Conservation (phyloP, 495 filamentous ascomycete species). For the Hypoxylon fragiforme region DNA sequence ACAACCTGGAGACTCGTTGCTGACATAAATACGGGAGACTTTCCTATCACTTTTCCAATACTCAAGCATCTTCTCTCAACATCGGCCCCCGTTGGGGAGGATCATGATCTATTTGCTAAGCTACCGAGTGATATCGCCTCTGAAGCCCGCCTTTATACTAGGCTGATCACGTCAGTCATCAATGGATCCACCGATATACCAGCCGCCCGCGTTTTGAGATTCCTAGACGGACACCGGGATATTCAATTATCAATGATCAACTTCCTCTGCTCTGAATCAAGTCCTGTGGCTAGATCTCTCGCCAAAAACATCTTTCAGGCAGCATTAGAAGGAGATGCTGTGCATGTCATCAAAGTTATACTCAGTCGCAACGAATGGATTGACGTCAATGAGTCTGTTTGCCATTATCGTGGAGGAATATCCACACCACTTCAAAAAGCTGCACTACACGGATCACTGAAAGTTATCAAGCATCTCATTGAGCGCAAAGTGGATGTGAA, state of each 20-base stretch:
- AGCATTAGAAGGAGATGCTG: slow-evolving; percentile 6
- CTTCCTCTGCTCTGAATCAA: background rate
- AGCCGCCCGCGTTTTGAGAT: slow-evolving; percentile 1
- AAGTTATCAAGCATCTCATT: background rate
- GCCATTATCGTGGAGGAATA: background rate
- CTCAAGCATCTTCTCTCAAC: background rate
- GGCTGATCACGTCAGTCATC: background rate
- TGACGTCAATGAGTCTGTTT: slow-evolving; percentile 7
- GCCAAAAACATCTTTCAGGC: slow-evolving; percentile 13
- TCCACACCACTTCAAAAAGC: slow-evolving; percentile 8
- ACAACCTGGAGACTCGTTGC: too few species aligned
- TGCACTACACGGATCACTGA: background rate
- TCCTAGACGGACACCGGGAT: background rate
- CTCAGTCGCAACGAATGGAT: background rate
- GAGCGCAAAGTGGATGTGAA: slow-evolving; percentile 4
- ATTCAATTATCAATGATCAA: background rate
- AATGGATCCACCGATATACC: slow-evolving; percentile 14
- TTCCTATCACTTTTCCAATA: background rate
- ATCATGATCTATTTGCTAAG: background rate
- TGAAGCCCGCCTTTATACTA: slow-evolving; percentile 2
- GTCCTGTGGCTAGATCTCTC: slow-evolving; percentile 3
- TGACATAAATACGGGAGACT: background rate
- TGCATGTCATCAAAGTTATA: background rate
- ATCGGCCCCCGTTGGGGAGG: background rate
- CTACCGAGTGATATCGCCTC: background rate